Evolutionary conservation across 192 early-diverging fungal genomes (phyloP).

Genomic region (Haplosporangium gracile): DNA sequence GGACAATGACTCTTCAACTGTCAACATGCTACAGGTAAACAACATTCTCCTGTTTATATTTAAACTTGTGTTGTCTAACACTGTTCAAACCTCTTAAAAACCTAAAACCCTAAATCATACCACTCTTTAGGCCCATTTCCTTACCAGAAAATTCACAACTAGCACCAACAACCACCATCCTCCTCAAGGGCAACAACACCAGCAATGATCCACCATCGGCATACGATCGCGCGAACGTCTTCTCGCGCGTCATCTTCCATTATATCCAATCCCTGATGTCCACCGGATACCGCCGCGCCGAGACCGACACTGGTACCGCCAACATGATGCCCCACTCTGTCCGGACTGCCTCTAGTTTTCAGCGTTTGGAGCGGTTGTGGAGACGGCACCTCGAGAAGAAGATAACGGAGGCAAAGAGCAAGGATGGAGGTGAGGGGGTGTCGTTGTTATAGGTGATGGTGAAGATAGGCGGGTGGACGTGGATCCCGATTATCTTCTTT

Average conservation of each 20-base stretch:
- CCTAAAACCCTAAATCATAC: too few species aligned
- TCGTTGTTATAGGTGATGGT: slow-evolving; percentile 37
- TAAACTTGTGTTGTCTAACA: neutral
- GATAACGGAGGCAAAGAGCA: neutral
- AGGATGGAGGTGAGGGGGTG: neutral
- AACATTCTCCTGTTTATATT: neutral
- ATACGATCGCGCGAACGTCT: slow-evolving; percentile 50
- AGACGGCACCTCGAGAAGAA: slow-evolving; percentile 18
- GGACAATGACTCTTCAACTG: neutral
- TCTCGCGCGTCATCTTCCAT: slow-evolving; percentile 44
- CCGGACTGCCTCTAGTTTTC: slow-evolving; percentile 12
- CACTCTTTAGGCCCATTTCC: too few species aligned
- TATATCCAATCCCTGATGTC: slow-evolving; percentile 45
- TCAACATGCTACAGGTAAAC: neutral
- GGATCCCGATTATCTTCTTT: slow-evolving; percentile 28
- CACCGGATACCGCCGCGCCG: slow-evolving; percentile 26
- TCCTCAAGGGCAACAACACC: neutral
- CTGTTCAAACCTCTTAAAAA: too few species aligned
- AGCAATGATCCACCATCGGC: slow-evolving; percentile 21
- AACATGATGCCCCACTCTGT: slow-evolving; percentile 42
- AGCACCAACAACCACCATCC: neutral
- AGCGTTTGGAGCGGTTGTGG: slow-evolving; percentile 13
- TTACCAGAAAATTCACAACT: neutral
- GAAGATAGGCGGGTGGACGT: slow-evolving; percentile 29
- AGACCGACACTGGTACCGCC: slow-evolving; percentile 34